Conservation (phyloP, 1,139 yeast genomes). For the Spathaspora sp. region DNA sequence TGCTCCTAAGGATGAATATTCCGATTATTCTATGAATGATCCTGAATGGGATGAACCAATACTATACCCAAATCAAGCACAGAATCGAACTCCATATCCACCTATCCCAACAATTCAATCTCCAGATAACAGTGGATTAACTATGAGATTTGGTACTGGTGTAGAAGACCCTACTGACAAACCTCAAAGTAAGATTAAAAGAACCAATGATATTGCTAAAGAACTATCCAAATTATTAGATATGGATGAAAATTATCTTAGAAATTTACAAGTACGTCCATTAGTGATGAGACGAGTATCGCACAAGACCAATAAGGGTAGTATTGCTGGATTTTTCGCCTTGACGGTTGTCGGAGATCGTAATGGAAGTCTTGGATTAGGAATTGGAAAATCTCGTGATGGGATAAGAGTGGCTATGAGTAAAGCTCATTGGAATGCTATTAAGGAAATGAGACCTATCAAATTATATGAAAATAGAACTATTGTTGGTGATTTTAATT, state of each 20-base stretch:
- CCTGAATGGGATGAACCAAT: slow-evolving; percentile 51
- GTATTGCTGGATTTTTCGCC: slow-evolving; percentile 80
- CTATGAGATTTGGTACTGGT: slow-evolving; percentile 30
- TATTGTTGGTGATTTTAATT: slow-evolving; percentile 77
- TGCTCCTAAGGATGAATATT: slow-evolving; percentile 26
- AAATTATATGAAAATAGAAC: slow-evolving; percentile 93
- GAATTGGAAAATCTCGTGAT: slow-evolving; percentile 89
- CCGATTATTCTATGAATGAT: slow-evolving; percentile 36
- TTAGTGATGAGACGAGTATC: slow-evolving; percentile 78
- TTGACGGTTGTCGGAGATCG: slow-evolving; percentile 91
- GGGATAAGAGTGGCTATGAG: slow-evolving; percentile 75
- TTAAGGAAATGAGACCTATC: slow-evolving; percentile 76
- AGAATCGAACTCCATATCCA: slow-evolving; percentile 41
- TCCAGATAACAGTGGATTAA: slow-evolving; percentile 43
- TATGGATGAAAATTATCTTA: slow-evolving; percentile 63
- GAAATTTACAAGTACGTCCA: slow-evolving; percentile 64
- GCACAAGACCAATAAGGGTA: slow-evolving; percentile 93
- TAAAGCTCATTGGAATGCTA: slow-evolving; percentile 94
- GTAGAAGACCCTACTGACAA: slow-evolving; percentile 15
- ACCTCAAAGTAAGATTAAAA: slow-evolving; percentile 12
- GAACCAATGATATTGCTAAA: slow-evolving; percentile 42
- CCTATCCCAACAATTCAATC: slow-evolving; percentile 40
- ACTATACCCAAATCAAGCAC: slow-evolving; percentile 46
- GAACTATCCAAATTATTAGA: slow-evolving; percentile 74
- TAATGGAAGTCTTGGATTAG: slow-evolving; percentile 92